phyloP scores from a whole-genome alignment of 2,329 filamentous ascomycete species.

The Trichoderma atrobrunneum region DNA sequence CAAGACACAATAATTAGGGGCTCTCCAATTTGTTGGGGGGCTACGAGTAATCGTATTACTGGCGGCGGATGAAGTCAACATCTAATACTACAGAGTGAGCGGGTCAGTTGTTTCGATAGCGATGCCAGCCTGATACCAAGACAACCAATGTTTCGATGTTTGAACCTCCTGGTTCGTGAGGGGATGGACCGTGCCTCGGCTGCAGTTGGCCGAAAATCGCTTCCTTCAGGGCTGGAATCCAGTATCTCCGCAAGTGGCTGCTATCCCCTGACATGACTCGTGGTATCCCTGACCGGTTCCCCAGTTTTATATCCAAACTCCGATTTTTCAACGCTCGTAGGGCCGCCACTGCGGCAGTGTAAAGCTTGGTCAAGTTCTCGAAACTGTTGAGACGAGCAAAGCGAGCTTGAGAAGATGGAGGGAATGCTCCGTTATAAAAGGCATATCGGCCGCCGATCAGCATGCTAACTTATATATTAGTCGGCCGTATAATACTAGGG shows the following conservation, averaged over 20 bases:
- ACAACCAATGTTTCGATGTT: neutral
- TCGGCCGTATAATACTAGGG: neutral
- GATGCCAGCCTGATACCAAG: neutral
- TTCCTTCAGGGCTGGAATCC: neutral
- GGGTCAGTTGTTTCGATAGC: too few relatives aligned
- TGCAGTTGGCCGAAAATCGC: neutral
- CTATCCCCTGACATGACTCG: constrained; percentile 3
- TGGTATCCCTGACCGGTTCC: neutral
- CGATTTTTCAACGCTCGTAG: neutral
- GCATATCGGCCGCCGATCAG: neutral
- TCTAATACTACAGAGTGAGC: neutral
- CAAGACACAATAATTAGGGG: neutral
- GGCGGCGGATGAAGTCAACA: neutral
- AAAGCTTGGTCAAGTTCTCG: neutral
- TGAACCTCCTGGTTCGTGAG: neutral
- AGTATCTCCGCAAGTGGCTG: neutral
- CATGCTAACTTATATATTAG: neutral
- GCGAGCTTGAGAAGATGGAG: neutral
- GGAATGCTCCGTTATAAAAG: neutral
- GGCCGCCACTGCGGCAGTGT: neutral
- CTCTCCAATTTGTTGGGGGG: neutral
- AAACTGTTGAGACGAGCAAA: neutral
- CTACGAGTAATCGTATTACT: neutral
- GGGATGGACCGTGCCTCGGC: neutral
- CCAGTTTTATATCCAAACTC: neutral